Conservation (phyloP, 1,284 basidiomycete species). For the Leccinum pallidistipes region DNA sequence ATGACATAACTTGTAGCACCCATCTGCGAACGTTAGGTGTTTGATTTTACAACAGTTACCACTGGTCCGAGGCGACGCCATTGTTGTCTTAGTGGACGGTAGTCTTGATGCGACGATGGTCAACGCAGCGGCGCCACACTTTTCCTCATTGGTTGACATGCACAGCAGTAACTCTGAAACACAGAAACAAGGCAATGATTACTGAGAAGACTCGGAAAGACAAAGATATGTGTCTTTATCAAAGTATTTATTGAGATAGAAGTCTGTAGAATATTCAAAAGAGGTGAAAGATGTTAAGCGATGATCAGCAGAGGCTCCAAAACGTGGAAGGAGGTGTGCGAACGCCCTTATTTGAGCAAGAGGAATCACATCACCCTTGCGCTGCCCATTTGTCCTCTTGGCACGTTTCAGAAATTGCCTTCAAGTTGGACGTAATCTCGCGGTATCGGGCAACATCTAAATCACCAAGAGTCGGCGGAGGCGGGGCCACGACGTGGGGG, state of each 20-base stretch:
- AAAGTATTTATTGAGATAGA: constrained; percentile 1
- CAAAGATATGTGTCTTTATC: constrained; percentile 1
- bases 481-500: too few species aligned
- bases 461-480: too few species aligned
- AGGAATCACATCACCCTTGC: neutral
- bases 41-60: too few species aligned
- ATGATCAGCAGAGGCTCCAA: neutral
- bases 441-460: too few species aligned
- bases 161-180: neutral
- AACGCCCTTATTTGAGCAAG: neutral
- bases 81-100: too few species aligned
- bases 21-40: too few species aligned
- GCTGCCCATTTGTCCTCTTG: neutral
- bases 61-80: too few species aligned
- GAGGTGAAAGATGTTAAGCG: neutral
- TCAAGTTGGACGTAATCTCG: too few species aligned
- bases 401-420: neutral
- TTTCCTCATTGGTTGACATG: too few species aligned
- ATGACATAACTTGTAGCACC: too few species aligned
- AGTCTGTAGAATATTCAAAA: neutral
- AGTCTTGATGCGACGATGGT: too few species aligned
- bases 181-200: neutral
- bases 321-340: neutral
- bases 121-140: too few species aligned
- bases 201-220: neutral